Evolutionary conservation across 768 basidiomycete genomes (phyloP).

Genomic region (Boletus subcaerulescens): DNA sequence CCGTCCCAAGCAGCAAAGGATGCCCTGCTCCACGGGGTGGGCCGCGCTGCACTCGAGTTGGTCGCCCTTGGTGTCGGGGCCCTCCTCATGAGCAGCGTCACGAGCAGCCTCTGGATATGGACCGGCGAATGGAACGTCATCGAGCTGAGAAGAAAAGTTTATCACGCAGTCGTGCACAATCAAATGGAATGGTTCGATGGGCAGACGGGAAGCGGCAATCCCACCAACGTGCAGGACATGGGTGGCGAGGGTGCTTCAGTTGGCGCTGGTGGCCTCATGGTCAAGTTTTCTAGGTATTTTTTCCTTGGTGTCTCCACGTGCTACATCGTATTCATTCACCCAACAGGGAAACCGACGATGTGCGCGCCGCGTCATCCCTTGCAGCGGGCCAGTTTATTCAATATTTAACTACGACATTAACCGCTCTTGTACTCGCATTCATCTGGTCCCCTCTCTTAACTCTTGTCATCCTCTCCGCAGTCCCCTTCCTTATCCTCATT

Average conservation of each 20-base stretch:
- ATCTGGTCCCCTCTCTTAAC: conserved; percentile 77
- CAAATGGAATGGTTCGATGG: conserved; percentile 92
- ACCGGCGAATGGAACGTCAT: conserved; percentile 79
- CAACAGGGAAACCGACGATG: conserved; percentile 89
- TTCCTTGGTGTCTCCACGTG: neutral
- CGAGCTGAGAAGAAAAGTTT: conserved; percentile 36
- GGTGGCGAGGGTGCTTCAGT: conserved; percentile 47
- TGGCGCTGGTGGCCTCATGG: conserved; percentile 90
- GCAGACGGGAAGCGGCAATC: conserved; percentile 60
- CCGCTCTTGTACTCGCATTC: conserved; percentile 82
- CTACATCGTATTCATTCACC: conserved; percentile 5
- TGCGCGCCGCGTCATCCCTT: conserved; percentile 79
- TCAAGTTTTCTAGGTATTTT: conserved; percentile 77
- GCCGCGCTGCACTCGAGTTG: conserved; percentile 62
- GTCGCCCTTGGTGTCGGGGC: conserved; percentile 63
- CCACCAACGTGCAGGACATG: conserved; percentile 34
- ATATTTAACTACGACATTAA: conserved; percentile 73
- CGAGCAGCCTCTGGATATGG: conserved; percentile 81
- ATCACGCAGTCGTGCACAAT: conserved; percentile 55
- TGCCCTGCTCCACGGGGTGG: conserved; percentile 53
- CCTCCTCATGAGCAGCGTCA: conserved; percentile 69
- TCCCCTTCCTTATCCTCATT: conserved; percentile 77
- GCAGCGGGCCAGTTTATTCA: conserved; percentile 77
- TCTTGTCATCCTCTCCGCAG: conserved; percentile 86
- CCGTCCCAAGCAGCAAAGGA: conserved; percentile 45